A percentile compares a stretch with the other conserved stretches of the same genome.
These are phyloP conservation scores for Ceratocystis destructans DNA, from an alignment of 2,329 filamentous ascomycete species.

Conservation along the genomic window DNA sequence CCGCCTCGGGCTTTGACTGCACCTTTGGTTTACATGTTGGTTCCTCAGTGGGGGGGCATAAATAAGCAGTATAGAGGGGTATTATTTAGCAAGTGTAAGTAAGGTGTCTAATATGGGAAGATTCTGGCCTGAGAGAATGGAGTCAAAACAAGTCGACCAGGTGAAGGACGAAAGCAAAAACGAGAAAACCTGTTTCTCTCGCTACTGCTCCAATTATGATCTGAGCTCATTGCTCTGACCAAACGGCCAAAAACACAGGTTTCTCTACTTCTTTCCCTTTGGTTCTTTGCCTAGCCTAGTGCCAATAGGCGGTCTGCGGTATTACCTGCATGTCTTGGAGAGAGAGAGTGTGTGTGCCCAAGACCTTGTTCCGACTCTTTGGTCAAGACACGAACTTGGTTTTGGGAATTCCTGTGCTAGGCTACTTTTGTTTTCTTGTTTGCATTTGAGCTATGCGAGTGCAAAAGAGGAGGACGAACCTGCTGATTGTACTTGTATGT, in stretches of 20 bases:
- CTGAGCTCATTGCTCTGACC: no score
- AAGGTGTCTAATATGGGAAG: no score
- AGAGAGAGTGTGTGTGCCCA: background rate
- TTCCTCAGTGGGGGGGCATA: background rate
- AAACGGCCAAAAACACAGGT: no score
- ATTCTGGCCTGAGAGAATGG: no score
- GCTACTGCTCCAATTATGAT: no score
- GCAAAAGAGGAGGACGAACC: background rate
- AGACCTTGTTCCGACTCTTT: background rate
- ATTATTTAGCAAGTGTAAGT: background rate
- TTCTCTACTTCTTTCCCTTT: background rate
- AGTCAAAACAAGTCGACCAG: background rate
- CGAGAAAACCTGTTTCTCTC: background rate
- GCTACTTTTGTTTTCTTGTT: background rate
- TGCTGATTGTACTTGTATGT: background rate
- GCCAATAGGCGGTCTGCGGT: constrained; percentile 6
- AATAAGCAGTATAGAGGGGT: background rate
- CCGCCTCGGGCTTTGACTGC: background rate
- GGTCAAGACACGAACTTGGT: background rate
- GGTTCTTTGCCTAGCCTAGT: background rate
- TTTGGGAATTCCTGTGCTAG: background rate
- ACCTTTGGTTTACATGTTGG: background rate
- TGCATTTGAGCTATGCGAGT: background rate
- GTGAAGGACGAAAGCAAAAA: background rate
- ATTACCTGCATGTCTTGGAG: constrained; percentile 6